A percentile compares a stretch with the other conserved stretches of the same genome.
Conservation (phyloP, 1,139 yeast genomes). For the Debaryomycetaceae sp. region DNA sequence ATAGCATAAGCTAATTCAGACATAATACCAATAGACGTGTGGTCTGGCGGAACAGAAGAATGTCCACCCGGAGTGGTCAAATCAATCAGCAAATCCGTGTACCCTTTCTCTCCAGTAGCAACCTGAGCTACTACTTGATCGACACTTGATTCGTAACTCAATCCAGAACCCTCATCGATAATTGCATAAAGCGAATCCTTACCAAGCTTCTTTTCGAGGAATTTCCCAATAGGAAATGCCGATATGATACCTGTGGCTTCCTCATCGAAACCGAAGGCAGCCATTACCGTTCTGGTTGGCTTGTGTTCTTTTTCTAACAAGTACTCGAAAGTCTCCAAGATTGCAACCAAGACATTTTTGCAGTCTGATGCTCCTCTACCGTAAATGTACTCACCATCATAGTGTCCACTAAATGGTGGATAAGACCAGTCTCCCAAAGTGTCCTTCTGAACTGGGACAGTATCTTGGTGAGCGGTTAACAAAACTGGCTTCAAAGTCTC, state of each 20-base stretch:
- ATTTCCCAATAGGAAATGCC: constrained; percentile 28
- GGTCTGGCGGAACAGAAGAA: constrained; percentile 45
- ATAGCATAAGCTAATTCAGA: constrained; percentile 37
- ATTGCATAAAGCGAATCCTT: constrained; percentile 36
- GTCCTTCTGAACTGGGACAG: constrained; percentile 71
- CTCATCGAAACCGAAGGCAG: constrained; percentile 46
- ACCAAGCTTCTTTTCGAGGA: constrained; percentile 32
- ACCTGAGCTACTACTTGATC: constrained; percentile 36
- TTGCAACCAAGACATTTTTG: constrained; percentile 37
- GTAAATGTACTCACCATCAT: constrained; percentile 48
- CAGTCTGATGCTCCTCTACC: constrained; percentile 46
- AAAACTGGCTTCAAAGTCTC: constrained; percentile 56
- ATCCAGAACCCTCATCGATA: constrained; percentile 43
- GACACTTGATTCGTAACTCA: constrained; percentile 23
- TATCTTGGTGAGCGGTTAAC: constrained; percentile 78
- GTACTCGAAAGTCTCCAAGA: constrained; percentile 38
- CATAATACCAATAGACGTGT: constrained; percentile 43
- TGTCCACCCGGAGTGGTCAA: constrained; percentile 46
- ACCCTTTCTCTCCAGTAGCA: constrained; percentile 43
- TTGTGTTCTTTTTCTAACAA: constrained; percentile 24
- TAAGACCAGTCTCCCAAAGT: constrained; percentile 60
- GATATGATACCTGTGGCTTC: constrained; percentile 37
- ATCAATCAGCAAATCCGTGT: constrained; percentile 28
- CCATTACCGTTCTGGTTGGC: constrained; percentile 37
- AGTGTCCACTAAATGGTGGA: constrained; percentile 69